Percentiles rank a stretch among this genome's conserved stretches.
Conservation (phyloP, 805 yeast genomes). For the Candida ovalis region DNA sequence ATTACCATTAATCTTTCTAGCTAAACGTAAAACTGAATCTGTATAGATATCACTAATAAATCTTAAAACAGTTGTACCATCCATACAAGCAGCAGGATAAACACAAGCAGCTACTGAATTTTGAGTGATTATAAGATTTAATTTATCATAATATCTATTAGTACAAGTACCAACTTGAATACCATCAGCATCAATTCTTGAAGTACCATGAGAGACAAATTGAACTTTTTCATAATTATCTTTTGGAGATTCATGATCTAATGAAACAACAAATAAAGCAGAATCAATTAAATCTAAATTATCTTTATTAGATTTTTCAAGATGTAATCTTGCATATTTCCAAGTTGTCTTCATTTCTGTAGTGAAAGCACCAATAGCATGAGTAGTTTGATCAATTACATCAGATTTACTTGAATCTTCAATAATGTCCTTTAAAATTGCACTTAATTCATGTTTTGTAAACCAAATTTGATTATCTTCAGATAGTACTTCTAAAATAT, state of each 20-base stretch:
- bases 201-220: constrained; percentile 50
- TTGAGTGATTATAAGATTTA: constrained; percentile 49
- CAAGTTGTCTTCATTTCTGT: constrained; percentile 49
- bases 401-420: constrained; percentile 35
- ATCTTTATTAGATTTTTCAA: constrained; percentile 36
- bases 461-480: constrained; percentile 45
- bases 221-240: constrained; percentile 46
- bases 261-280: constrained; percentile 48
- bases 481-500: constrained; percentile 46
- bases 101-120: constrained; percentile 58
- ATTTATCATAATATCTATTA: constrained; percentile 56
- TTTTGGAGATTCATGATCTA: constrained; percentile 45
- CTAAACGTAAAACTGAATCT: constrained; percentile 52
- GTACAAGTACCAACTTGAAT: constrained; percentile 56
- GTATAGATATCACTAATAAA: constrained; percentile 57
- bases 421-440: constrained; percentile 40
- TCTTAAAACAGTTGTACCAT: constrained; percentile 53
- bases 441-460: constrained; percentile 47
- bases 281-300: constrained; percentile 40
- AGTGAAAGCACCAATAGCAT: constrained; percentile 51
- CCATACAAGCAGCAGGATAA: constrained; percentile 57
- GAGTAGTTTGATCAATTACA: constrained; percentile 36
- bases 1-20: constrained; percentile 53
- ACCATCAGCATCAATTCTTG: constrained; percentile 40
- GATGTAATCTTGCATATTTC: constrained; percentile 42